Conservation (phyloP, 352 stramenopile genomes). For the Globisporangium mamillatum region DNA sequence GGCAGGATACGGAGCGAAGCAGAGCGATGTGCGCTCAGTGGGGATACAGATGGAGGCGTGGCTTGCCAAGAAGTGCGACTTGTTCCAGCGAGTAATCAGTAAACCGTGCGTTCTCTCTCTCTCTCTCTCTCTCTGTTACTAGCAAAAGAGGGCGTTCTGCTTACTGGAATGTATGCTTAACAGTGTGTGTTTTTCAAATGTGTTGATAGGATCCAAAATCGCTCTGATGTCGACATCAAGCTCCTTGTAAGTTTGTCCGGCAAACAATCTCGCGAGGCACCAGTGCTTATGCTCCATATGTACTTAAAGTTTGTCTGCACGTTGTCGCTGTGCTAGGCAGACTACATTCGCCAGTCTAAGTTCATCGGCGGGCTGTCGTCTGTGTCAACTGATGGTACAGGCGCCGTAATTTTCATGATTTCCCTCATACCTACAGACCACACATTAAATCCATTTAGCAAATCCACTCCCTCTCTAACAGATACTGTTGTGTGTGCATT, state of each 20-base stretch:
- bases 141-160: background rate
- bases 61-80: constrained; percentile 24
- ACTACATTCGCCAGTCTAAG: constrained; percentile 33
- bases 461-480: too few species aligned
- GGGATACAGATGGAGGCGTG: constrained; percentile 14
- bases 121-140: background rate
- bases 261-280: background rate
- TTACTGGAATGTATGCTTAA: background rate
- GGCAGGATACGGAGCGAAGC: background rate
- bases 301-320: background rate
- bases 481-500: background rate
- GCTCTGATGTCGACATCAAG: constrained; percentile 49
- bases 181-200: background rate
- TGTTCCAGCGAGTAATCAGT: constrained; percentile 27
- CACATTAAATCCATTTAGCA: background rate
- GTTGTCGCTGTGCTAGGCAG: constrained; percentile 16
- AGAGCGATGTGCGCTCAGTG: constrained; percentile 6
- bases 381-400: constrained; percentile 37
- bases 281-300: background rate
- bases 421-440: background rate
- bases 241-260: constrained; percentile 27
- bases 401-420: too few species aligned
- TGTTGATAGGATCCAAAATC: constrained; percentile 31
- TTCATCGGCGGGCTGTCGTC: constrained; percentile 31
- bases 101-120: constrained; percentile 26